These are phyloP conservation scores for Agaricus blazei DNA, from an alignment of 768 basidiomycete species.

Conservation along the genomic window DNA sequence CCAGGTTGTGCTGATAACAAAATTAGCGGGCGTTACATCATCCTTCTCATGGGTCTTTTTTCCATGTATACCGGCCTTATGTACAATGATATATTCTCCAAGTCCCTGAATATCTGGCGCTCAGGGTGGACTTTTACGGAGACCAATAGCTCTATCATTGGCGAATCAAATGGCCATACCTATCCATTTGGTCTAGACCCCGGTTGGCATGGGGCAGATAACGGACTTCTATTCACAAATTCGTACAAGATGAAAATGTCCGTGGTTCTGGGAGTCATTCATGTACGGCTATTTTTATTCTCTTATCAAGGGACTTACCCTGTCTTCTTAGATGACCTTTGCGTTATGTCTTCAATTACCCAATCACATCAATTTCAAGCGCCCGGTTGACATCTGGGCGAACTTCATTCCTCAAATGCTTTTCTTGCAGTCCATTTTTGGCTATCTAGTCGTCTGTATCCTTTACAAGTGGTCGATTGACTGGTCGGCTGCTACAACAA, in stretches of 20 bases:
- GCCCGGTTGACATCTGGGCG: slow-evolving; percentile 79
- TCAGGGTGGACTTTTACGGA: slow-evolving; percentile 84
- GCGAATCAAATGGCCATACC: slow-evolving; percentile 54
- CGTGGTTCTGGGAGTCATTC: slow-evolving; percentile 91
- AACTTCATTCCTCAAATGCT: slow-evolving; percentile 98
- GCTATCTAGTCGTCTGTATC: slow-evolving; percentile 91
- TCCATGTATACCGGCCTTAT: slow-evolving; percentile 95
- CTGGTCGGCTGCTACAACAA: slow-evolving; percentile 66
- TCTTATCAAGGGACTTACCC: slow-evolving; percentile 9
- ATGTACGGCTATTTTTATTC: slow-evolving; percentile 49
- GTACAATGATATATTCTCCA: slow-evolving; percentile 99
- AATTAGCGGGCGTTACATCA: slow-evolving; percentile 92
- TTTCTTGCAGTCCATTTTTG: slow-evolving; percentile 97
- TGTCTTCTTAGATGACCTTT: slow-evolving; percentile 83
- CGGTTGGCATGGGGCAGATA: slow-evolving; percentile 91
- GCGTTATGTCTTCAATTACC: slow-evolving; percentile 94
- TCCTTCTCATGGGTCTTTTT: slow-evolving; percentile 96
- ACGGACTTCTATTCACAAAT: slow-evolving; percentile 89
- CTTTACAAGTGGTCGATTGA: slow-evolving; percentile 96
- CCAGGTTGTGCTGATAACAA: slow-evolving; percentile 11
- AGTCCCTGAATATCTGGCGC: slow-evolving; percentile 78
- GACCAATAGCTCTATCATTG: slow-evolving; percentile 41
- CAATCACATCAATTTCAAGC: slow-evolving; percentile 93
- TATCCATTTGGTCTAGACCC: slow-evolving; percentile 96
- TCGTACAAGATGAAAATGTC: slow-evolving; percentile 99